Evolutionary conservation across 768 basidiomycete genomes (phyloP), one percentile per base, ranked within the genome.

Genomic region (Boletus insuetus): DNA sequence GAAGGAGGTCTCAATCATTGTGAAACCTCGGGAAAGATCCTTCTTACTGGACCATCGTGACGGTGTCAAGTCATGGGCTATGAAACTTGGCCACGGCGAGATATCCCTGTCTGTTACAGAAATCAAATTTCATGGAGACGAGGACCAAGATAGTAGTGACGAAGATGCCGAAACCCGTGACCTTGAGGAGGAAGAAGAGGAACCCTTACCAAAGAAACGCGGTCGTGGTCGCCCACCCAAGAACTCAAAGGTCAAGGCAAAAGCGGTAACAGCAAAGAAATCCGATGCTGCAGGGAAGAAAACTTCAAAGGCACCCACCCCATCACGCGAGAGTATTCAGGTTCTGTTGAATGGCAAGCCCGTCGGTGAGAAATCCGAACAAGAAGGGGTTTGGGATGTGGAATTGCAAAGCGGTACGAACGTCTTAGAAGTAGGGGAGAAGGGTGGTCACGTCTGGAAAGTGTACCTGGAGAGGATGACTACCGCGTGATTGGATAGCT

Each of bases 1-100:
- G 55, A 81, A 79, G 58, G 75, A 74, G 38, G 75, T 87, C 35
- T 75, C 67, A n/a, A 64, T 87, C 52, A 73, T 70, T 38, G 78
- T 83, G n/a, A 75, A 83, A 46, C 89, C 89, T 12, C 73, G 70
- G 11, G 84, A 81, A 31, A 76, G 91, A 39, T 73, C 73, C 19
- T 69, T 92, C 38, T 73, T 72, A 31, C 73, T 93, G 31, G 84
- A 89, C 62, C 73, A 83, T 52, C 76, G 76, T 41, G 87, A 90
- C 49, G 87, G 89, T 5, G 91, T 92, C 46, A 82, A 79, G 64
- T 81, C 73, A 35, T 92, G 91, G 91, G 81, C 82, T 5, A 73
- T 90, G 68, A 77, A 84, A 45, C 75, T 91, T 34, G 74, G 75
- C 11, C 73, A 74, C 1, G 78, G 76, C 10, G 91, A 92, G 64